Evolutionary conservation across 1,284 basidiomycete genomes (phyloP), one percentile per base, ranked within the genome.

Genomic region (Puccinia novopanici): DNA sequence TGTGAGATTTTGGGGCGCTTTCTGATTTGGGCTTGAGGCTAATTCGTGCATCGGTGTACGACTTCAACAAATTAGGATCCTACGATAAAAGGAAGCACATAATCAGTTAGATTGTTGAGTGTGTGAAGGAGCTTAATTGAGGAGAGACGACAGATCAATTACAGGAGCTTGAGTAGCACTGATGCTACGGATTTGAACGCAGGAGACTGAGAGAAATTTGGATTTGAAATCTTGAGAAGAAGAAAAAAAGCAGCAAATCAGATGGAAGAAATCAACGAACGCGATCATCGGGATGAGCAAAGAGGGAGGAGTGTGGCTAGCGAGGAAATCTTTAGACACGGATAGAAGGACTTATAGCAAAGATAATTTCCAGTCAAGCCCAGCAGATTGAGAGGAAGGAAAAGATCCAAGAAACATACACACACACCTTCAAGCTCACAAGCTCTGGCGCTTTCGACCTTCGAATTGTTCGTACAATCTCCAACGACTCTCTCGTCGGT

Each of bases 81-180:
- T 77, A 24, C n/a, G 34, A 30, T 42, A 40, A 27, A 50, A 27
- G 17, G 34, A 68, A 45, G 10, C 17, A 55, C 52, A 24, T 54
- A n/a, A n/a, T n/a, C n/a, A n/a, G n/a, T n/a, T n/a, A n/a, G n/a
- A n/a, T n/a, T n/a, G n/a, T n/a, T n/a, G 8, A 73, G 37, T 13
- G 5, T 45, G 3, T 19, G 45, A 70, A 50, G 54, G 19, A n/a
- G 55, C 50, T 22, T 52, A 5, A 9, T 52, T 37, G 3, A n/a
- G 37, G n/a, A 48, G 24, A 30, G 48, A 13, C 30, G 19, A n/a
- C 42, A 42, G 37, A 57, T 12, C 12, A 24, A 63, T 77, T 67
- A 77, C 75, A 34, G 63, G 63, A 55, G 75, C 45, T 70, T 77
- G 75, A 37, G 75, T 77, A 27, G 63, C 75, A 40, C 54, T 67